Evolutionary conservation across 169 alveolate genomes (phyloP).

Genomic region (Perkinsus olseni): DNA sequence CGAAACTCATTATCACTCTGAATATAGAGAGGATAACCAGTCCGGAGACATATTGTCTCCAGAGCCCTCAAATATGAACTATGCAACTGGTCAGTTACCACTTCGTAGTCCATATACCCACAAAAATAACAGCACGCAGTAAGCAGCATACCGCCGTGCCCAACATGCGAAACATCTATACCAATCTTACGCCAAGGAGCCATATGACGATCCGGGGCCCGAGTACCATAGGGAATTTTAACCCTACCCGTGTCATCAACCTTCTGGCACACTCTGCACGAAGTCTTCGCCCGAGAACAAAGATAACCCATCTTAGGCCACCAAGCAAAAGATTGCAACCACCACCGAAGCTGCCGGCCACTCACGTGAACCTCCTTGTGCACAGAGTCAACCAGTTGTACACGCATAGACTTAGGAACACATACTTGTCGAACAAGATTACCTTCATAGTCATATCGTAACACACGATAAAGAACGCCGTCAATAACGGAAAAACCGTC

Average conservation of each 20-base stretch:
- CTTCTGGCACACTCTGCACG: neutral
- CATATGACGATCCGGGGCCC: neutral
- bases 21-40: neutral
- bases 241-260: neutral
- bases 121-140: neutral
- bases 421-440: neutral
- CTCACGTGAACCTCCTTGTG: neutral
- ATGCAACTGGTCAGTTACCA: neutral
- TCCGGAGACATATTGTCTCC: neutral
- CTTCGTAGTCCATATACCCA: neutral
- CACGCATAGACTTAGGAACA: neutral
- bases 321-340: neutral
- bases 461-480: neutral
- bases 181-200: neutral
- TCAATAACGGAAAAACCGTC: neutral
- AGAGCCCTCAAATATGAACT: neutral
- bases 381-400: neutral
- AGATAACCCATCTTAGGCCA: neutral
- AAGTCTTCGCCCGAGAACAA: neutral
- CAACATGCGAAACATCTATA: neutral
- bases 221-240: neutral
- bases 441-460: neutral
- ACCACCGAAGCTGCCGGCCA: neutral
- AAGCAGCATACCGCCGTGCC: neutral
- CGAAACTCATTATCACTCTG: neutral